Evolutionary conservation across 2,329 filamentous ascomycete genomes (phyloP).

Genomic region (Amauroascus niger): DNA sequence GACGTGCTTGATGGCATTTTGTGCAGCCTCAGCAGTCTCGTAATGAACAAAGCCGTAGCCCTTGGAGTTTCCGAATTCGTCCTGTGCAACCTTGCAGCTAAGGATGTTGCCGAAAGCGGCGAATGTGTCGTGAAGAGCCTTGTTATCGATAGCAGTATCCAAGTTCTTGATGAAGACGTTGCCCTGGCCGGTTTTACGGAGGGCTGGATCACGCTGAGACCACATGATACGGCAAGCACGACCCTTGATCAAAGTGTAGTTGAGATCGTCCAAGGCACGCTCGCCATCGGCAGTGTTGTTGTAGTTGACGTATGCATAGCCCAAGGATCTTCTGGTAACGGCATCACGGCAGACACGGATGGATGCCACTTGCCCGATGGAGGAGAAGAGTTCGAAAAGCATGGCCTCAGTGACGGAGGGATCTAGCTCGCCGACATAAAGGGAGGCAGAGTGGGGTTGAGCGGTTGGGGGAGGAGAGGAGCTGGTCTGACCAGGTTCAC

Average conservation of each 20-base stretch:
- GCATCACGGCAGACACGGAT: constrained; percentile 99
- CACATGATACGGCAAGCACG: constrained; percentile 99
- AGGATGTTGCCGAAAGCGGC: constrained; percentile 98
- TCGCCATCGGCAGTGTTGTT: constrained; percentile 94
- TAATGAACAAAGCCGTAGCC: constrained; percentile 99
- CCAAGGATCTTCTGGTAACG: constrained; percentile 94
- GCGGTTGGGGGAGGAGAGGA: constrained; percentile 59
- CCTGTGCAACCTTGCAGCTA: constrained; percentile 98
- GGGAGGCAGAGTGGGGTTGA: constrained; percentile 88
- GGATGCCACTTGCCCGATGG: constrained; percentile 95
- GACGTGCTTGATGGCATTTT: constrained; percentile 97
- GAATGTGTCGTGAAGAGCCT: constrained; percentile 98
- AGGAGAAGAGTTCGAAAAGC: constrained; percentile 99
- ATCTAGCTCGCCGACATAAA: constrained; percentile 98
- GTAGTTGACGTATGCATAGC: constrained; percentile 99
- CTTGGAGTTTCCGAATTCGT: constrained; percentile 94
- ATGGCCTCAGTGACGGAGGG: constrained; percentile 97
- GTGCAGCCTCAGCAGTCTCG: constrained; percentile 95
- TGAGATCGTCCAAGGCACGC: constrained; percentile 96
- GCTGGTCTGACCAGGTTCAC: constrained; percentile 38
- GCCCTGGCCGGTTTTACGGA: constrained; percentile 97
- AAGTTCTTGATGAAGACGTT: constrained; percentile 99
- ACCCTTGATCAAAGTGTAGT: constrained; percentile 99
- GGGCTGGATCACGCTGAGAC: constrained; percentile 97
- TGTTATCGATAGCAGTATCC: constrained; percentile 98